Evolutionary conservation across 495 filamentous ascomycete genomes (phyloP), one percentile per base, ranked within the genome.

Genomic region (Schizothecium vesticola): DNA sequence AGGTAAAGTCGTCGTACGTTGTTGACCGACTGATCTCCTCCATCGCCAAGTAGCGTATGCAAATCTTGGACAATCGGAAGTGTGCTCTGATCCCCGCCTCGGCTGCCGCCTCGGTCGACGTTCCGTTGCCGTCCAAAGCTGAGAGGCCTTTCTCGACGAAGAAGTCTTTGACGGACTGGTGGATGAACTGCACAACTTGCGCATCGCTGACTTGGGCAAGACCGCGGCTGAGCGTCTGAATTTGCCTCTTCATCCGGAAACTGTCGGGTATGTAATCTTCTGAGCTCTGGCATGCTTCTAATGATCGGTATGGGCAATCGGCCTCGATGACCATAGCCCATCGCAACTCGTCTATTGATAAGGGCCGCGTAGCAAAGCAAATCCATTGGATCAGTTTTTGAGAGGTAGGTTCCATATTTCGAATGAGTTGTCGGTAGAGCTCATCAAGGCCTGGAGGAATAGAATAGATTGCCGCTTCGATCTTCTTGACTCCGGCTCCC

Each of bases 101-200:
- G 28, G 56, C 7, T 2, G 63, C n/a, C 24, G 56, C 25, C 21
- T 13, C 56, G n/a, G n/a, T n/a, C n/a, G n/a, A n/a, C n/a, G n/a
- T n/a, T n/a, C n/a, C n/a, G n/a, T n/a, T n/a, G n/a, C n/a, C n/a
- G n/a, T n/a, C n/a, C n/a, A n/a, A n/a, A n/a, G n/a, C 57, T 13
- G 13, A 29, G 1, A 78, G 66, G 26, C 74, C 74, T n/a, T 72
- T 70, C 19, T 70, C 55, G 24, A 74, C 22, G 29, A 80, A 73
- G 55, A 79, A 82, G 64, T 81, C 78, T 55, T 77, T 75, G 70
- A 80, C 76, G 36, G 78, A 76, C 63, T 79, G 73, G 69, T 81
- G 80, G 13, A 81, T 78, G 56, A 82, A 79, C 64, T 80, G 79
- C 12, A 77, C 75, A 67, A 70, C 64, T 31, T 58, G 64, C 25